phyloP scores from a whole-genome alignment of 2,329 filamentous ascomycete species.

The Aspergillus intermedius region DNA sequence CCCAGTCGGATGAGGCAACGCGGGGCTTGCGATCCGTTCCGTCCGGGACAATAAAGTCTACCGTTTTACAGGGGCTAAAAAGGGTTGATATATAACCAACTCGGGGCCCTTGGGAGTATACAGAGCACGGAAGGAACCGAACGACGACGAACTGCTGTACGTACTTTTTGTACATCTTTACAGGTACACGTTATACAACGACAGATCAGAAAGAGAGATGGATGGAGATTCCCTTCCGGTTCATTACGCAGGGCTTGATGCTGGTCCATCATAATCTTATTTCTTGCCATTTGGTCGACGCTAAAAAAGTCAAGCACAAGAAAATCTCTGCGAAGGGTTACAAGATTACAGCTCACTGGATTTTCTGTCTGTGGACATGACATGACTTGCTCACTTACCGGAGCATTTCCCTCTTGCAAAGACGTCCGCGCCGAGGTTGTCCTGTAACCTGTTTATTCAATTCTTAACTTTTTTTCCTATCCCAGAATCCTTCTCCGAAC shows the following conservation, averaged over 20 bases:
- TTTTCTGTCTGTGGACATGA: too few relatives aligned
- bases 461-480: too few relatives aligned
- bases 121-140: too few relatives aligned
- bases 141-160: constrained; percentile 9
- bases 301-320: not conserved
- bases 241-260: not conserved
- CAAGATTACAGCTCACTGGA: too few relatives aligned
- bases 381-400: too few relatives aligned
- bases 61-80: not conserved
- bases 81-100: not conserved
- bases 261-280: not conserved
- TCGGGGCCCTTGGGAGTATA: not conserved
- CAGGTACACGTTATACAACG: constrained; percentile 1
- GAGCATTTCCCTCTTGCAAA: too few relatives aligned
- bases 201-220: not conserved
- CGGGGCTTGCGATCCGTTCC: not conserved
- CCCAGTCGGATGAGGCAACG: not conserved
- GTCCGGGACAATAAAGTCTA: not conserved
- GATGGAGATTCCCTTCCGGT: too few relatives aligned
- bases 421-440: too few relatives aligned
- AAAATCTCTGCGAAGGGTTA: not conserved
- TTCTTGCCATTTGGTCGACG: not conserved
- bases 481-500: too few relatives aligned
- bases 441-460: too few relatives aligned
- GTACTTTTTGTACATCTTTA: constrained; percentile 9